A percentile compares a stretch with the other conserved stretches of the same genome.
phyloP scores from a whole-genome alignment of 140 eudicot genomes.

The Bidens hawaiensis region DNA sequence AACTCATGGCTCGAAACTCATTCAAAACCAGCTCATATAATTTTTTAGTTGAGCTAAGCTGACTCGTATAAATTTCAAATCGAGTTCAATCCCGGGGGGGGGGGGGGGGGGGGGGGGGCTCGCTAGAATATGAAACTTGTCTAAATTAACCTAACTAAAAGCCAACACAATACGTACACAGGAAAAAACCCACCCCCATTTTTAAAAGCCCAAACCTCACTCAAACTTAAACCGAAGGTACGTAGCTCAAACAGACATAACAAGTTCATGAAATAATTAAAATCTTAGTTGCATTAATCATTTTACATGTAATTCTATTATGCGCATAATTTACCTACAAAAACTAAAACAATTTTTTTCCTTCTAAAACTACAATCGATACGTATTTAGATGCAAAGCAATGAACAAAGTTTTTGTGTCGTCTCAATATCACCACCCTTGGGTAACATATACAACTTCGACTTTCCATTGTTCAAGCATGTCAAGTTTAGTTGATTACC shows the following conservation, averaged over 20 bases:
- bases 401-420: conserved; percentile 41
- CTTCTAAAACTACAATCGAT: conserved; percentile 9
- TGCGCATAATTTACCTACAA: background rate
- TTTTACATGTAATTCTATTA: background rate
- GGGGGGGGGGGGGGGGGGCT: too few relatives aligned
- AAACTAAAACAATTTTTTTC: conserved; percentile 4
- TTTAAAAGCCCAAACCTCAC: too few relatives aligned
- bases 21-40: too few relatives aligned
- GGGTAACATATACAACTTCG: conserved; percentile 27
- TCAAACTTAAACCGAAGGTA: too few relatives aligned
- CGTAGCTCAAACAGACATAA: background rate
- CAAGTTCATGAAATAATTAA: background rate
- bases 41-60: too few relatives aligned
- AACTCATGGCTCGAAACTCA: too few relatives aligned
- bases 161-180: too few relatives aligned
- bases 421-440: conserved; percentile 10
- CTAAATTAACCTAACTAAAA: too few relatives aligned
- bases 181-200: too few relatives aligned
- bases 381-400: conserved; percentile 39
- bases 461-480: conserved; percentile 45
- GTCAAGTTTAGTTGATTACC: conserved; percentile 42
- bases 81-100: too few relatives aligned
- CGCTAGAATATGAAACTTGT: too few relatives aligned
- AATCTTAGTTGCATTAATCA: background rate
- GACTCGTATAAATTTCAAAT: too few relatives aligned